Conservation (phyloP, 768 basidiomycete species). For the Termitomyces sp. region DNA sequence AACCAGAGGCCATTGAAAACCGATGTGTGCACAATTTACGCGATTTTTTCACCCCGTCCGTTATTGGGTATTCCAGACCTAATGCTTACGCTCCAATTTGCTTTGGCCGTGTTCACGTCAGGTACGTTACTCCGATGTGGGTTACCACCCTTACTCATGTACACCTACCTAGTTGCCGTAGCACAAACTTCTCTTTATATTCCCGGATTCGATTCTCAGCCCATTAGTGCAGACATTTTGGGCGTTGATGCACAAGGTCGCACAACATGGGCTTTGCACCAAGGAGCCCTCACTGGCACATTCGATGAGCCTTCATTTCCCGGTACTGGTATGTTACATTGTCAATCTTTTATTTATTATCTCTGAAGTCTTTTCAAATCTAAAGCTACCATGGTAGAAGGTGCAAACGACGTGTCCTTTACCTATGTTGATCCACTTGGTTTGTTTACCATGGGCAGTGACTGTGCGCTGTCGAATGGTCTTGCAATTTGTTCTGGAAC, state of each 20-base stretch:
- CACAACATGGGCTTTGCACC: slow-evolving; percentile 21
- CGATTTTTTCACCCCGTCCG: not conserved
- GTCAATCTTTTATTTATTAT: not conserved
- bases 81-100: not conserved
- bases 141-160: not conserved
- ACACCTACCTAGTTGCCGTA: slow-evolving; percentile 7
- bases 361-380: not conserved
- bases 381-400: slow-evolving; percentile 23
- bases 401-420: slow-evolving; percentile 15
- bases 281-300: slow-evolving; percentile 12
- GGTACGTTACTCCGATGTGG: not conserved
- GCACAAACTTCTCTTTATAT: slow-evolving; percentile 21
- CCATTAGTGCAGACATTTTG: slow-evolving; percentile 20
- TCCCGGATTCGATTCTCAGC: slow-evolving; percentile 21
- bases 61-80: not conserved
- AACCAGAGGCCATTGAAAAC: not conserved
- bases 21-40: not conserved
- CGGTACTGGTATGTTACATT: slow-evolving; percentile 15
- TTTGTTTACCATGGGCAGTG: slow-evolving; percentile 12
- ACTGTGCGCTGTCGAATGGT: slow-evolving; percentile 13
- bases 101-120: not conserved
- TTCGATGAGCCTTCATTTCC: slow-evolving; percentile 8
- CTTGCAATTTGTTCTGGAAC: slow-evolving; percentile 18
- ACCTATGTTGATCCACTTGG: slow-evolving; percentile 12
- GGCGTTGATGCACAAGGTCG: slow-evolving; percentile 19